phyloP scores from a whole-genome alignment of 208 protist species.

The Trypanosomatidae sp. region DNA sequence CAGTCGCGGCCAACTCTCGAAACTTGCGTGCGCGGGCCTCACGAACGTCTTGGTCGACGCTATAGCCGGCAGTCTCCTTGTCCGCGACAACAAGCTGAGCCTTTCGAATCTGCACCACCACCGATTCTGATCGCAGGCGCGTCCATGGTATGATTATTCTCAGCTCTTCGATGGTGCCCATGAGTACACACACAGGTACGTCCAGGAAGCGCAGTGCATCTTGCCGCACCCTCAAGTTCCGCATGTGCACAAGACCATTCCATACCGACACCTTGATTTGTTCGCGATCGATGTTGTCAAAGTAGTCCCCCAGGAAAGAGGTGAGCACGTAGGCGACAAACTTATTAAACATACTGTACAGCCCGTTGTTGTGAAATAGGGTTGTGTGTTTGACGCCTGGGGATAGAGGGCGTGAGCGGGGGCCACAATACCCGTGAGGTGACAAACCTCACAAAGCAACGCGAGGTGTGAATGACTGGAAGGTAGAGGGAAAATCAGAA shows the following conservation, averaged over 20 bases:
- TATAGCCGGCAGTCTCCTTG: slow-evolving; percentile 55
- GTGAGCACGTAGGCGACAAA: slow-evolving; percentile 74
- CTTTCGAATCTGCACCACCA: slow-evolving; percentile 56
- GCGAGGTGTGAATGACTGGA: not conserved
- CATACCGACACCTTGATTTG: slow-evolving; percentile 87
- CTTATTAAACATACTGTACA: slow-evolving; percentile 71
- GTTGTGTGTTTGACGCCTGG: too few species aligned
- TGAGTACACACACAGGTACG: slow-evolving; percentile 55
- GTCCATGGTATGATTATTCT: slow-evolving; percentile 78
- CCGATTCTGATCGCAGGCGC: slow-evolving; percentile 65
- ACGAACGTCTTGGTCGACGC: slow-evolving; percentile 38
- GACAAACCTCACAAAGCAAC: not conserved
- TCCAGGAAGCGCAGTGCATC: slow-evolving; percentile 69
- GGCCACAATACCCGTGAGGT: not conserved
- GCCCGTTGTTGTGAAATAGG: too few species aligned
- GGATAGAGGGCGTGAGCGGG: not conserved
- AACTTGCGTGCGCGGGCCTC: slow-evolving; percentile 49
- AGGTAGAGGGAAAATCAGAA: not conserved
- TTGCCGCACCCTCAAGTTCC: slow-evolving; percentile 51
- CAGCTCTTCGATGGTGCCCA: slow-evolving; percentile 72
- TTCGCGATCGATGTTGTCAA: slow-evolving; percentile 80
- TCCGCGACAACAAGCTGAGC: slow-evolving; percentile 56
- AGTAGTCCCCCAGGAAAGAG: slow-evolving; percentile 79
- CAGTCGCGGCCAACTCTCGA: slow-evolving; percentile 44
- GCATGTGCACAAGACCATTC: slow-evolving; percentile 73